A percentile compares a stretch with the other conserved stretches of the same genome.
Evolutionary conservation across 2,329 filamentous ascomycete genomes (phyloP).

Genomic region (Blastomyces emzantsi): DNA sequence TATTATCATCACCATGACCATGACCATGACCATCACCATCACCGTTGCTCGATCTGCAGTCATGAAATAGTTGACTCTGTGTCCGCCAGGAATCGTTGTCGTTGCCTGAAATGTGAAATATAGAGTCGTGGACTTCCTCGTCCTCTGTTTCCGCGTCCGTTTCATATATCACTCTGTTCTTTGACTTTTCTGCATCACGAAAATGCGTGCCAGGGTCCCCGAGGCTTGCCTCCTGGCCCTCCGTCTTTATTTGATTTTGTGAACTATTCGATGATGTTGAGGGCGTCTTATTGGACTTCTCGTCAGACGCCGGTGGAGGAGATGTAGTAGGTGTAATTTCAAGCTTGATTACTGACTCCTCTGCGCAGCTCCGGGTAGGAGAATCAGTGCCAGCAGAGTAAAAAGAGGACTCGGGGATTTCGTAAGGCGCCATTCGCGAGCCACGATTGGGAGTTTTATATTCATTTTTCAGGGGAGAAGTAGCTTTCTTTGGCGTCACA

Average conservation of each 20-base stretch:
- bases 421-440: not conserved
- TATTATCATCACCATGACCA: not conserved
- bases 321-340: conserved; percentile 12
- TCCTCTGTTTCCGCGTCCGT: conserved; percentile 35
- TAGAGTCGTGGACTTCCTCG: conserved; percentile 23
- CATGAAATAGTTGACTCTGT: not conserved
- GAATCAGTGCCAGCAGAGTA: not conserved
- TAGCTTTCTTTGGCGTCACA: not conserved
- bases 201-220: not conserved
- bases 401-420: conserved; percentile 2
- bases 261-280: not conserved
- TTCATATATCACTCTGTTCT: conserved; percentile 30
- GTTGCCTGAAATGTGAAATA: conserved; percentile 12
- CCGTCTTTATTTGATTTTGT: not conserved
- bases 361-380: not conserved
- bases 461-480: not conserved
- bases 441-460: not conserved
- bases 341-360: not conserved
- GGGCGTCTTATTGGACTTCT: not conserved
- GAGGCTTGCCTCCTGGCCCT: not conserved
- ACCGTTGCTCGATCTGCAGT: not conserved
- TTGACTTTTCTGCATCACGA: not conserved
- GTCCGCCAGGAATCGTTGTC: not conserved
- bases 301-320: not conserved
- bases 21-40: not conserved